Conservation (phyloP, 306 rosid species). For the Glycine latifolia region DNA sequence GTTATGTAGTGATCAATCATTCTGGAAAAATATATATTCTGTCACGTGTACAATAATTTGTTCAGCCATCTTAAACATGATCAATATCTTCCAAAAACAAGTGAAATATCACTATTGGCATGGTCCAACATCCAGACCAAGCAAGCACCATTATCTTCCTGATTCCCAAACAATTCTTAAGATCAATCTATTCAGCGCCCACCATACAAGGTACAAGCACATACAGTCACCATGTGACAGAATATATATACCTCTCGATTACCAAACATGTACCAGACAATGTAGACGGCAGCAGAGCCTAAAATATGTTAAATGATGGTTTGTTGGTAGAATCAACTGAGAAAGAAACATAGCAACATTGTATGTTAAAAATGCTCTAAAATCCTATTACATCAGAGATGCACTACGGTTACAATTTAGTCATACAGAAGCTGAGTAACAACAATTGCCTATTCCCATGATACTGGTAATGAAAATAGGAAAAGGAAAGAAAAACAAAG, state of each 20-base stretch:
- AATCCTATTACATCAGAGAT: conserved; percentile 50
- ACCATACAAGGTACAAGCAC: background rate
- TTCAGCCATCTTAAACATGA: background rate
- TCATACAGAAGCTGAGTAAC: conserved; percentile 48
- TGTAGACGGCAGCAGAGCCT: conserved; percentile 27
- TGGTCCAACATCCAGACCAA: background rate
- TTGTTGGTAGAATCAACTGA: conserved; percentile 41
- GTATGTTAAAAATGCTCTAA: conserved; percentile 52
- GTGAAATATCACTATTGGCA: background rate
- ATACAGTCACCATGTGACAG: conserved; percentile 22
- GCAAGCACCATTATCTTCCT: background rate
- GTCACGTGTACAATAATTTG: background rate
- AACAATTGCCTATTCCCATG: conserved; percentile 56
- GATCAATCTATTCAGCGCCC: conserved; percentile 6
- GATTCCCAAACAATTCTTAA: conserved; percentile 16
- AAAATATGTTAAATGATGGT: conserved; percentile 43
- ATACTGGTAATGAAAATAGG: conserved; percentile 34
- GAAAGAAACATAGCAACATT: conserved; percentile 45
- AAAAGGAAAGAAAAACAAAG: background rate
- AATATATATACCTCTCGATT: conserved; percentile 3
- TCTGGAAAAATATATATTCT: too few species aligned
- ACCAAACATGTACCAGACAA: conserved; percentile 33
- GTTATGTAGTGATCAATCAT: too few species aligned
- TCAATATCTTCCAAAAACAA: conserved; percentile 2
- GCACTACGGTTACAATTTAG: conserved; percentile 49